Evolutionary conservation across 306 rosid species (phyloP), one percentile per base, ranked within the genome.

Genomic region (Crotalaria pallida): DNA sequence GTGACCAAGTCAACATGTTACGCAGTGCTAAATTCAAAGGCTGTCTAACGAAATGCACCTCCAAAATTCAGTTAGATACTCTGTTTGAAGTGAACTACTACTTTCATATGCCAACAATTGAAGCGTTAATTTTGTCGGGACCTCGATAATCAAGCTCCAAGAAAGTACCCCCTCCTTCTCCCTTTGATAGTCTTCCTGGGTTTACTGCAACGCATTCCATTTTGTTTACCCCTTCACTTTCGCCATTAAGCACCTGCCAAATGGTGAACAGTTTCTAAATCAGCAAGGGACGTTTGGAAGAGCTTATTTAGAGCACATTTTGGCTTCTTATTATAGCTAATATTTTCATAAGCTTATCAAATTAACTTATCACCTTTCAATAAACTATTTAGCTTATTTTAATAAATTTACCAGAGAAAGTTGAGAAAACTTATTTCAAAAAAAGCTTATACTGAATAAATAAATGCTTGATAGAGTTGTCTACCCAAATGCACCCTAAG

Each of bases 121-220:
- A 82, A 75, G 87, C 88, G 47, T 50, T 85, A 24, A 74, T 72
- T 36, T 58, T 81, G 72, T 87, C 87, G 0, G 91, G 84, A 58
- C 73, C 82, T 3, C 92, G 88, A 50, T 84, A 94, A 51, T 84
- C 80, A 23, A 94, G 91, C 86, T 87, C 97, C 0, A 81, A 92
- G 47, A 94, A 94, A 75, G 96, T 94, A 56, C 97, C 99, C 18
- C 96, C 97, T 67, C 99, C 96, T 85, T 88, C 98, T 59, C 97
- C 99, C 83, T 91, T 91, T 60, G 92, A 80, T 10, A 91, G 78
- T 83, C 97, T 88, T 81, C 97, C 99, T 0, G 97, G 99, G 79
- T 94, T 94, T 47, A 94, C 76, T 43, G 92, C 91, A 58, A 91
- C 58, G 79, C 96, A 88, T 65, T 80, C 88, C 56, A 12, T 63